Evolutionary conservation across 2,329 filamentous ascomycete species (phyloP).

Genomic region (Aureobasidium sp.): DNA sequence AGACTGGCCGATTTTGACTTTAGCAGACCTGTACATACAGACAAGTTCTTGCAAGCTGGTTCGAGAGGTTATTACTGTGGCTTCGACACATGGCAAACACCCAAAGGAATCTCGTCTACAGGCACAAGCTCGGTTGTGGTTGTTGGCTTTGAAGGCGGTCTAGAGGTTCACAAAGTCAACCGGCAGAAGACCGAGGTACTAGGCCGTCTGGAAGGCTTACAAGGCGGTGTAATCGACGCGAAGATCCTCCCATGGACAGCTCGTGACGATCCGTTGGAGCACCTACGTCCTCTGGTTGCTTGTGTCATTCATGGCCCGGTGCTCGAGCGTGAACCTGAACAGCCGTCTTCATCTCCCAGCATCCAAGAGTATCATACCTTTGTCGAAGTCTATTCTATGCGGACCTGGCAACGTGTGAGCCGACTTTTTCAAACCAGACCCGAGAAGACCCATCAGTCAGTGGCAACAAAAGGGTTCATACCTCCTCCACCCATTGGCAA

Average conservation of each 20-base stretch:
- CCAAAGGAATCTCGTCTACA: constrained; percentile 27
- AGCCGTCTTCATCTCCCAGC: constrained; percentile 22
- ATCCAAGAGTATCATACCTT: constrained; percentile 72
- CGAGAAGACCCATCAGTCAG: constrained; percentile 50
- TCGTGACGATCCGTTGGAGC: constrained; percentile 44
- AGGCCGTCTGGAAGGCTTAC: constrained; percentile 65
- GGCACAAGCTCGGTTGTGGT: constrained; percentile 54
- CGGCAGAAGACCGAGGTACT: constrained; percentile 64
- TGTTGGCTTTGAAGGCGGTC: constrained; percentile 69
- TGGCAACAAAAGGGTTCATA: constrained; percentile 55
- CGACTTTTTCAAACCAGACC: constrained; percentile 66
- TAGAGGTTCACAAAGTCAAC: constrained; percentile 68
- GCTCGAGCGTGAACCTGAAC: constrained; percentile 35
- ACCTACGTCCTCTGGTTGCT: constrained; percentile 65
- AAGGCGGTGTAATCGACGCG: constrained; percentile 71
- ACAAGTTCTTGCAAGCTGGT: constrained; percentile 29
- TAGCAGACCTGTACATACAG: constrained; percentile 22
- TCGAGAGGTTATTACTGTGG: constrained; percentile 67
- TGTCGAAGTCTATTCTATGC: constrained; percentile 81
- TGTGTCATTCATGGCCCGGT: constrained; percentile 74
- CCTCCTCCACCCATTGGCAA: constrained; percentile 65
- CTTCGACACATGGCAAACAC: constrained; percentile 60
- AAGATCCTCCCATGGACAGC: constrained; percentile 70
- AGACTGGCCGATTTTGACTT: constrained; percentile 24
- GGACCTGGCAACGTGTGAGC: constrained; percentile 62